Evolutionary conservation across 75 land plant species (phyloP), one percentile per base, ranked within the genome.

Genomic region (Pinus tabuliformis): DNA sequence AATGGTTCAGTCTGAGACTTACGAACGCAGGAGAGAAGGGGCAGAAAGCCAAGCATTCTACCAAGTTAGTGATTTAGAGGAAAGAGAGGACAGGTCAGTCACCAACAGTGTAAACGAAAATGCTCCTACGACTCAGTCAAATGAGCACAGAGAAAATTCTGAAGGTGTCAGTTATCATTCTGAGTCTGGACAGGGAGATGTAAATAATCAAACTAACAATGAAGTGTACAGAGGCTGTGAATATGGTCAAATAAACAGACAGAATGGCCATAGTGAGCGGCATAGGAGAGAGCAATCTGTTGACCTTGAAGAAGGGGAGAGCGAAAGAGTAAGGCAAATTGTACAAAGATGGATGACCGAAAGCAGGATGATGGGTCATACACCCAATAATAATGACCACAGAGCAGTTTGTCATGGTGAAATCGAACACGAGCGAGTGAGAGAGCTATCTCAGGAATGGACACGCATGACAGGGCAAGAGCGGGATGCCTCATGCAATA

Each of bases 401-500:
- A 83, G 90, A 75, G 86, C 68, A 42, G 80, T 84, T 33, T 90
- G 84, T 89, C 82, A 91, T 33, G 94, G 88, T 58, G 91, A 93
- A 74, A 88, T 83, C 22, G 98, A 95, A 63, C 84, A 94, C 36
- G 94, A 93, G 59, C 90, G 94, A 77, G 99, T 91, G 76, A 86
- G 96, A 64, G 72, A 68, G 20, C 76, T 91, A 45, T 92, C 85
- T 4, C 86, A 96, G 76, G 96, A 91, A 81, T 93, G 93, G 98
- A 86, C 89, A 54, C 93, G 84, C 61, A 84, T 92, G 84, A 79
- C 92, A 24, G 90, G 91, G 65, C 90, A 93, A 77, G 92, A 87
- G 68, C 83, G 90, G 75, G 86, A 82, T 45, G 36, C 76, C 37
- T 82, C 85, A 58, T 78, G 75, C 33, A 52, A 62, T 18, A 39